Base-by-base conservation (phyloP, 306 rosid species). In the Vachellia collinsii region DNA sequence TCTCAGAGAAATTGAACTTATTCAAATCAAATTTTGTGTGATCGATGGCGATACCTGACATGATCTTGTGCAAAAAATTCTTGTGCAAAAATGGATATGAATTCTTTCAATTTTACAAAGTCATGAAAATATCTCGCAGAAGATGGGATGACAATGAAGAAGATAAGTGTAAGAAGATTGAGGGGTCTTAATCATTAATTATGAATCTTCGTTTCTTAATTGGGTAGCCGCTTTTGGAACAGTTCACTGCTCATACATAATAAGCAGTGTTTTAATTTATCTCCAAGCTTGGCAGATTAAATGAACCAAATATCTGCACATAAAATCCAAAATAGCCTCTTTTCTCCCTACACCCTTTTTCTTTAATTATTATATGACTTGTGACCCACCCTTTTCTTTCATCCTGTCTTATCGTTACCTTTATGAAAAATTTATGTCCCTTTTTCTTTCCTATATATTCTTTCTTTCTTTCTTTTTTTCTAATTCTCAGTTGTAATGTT, bases 141-240 rank as follows among this genome's bases (percentile, higher is more conserved):
- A 29, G 34, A 29, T 29, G 34, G 34, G 34, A 29, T 29, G 11
- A 68, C 11, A 1, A 68, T 3, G 73, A 20, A 68, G 14, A 41
- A 41, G 53, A 69, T 43, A 22, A 11, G 17, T 8, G 8, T 19
- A 16, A 41, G 10, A 68, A 41, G 20, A 7, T 20, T 17, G 19
- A 12, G n/a, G 47, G 6, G 7, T 29, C 17, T n/a, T n/a, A n/a
- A n/a, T n/a, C 5, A 64, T 25, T 23, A 11, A 20, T 63, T 36
- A 37, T 16, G 17, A 65, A 65, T 16, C 9, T 41, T 23, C 3
- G 9, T 39, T 11, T 68, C 9, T 41, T 68, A 41, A 70, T 43
- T 70, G 50, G 36, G 8, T 53, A 22, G 84, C 84, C 72, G 80
- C 42, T 54, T 75, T 72, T 23, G 17, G 79, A 72, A 77, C 25